These are phyloP conservation scores for Ophiostoma ulmi DNA, from an alignment of 2,329 filamentous ascomycete species.

Conservation along the genomic window DNA sequence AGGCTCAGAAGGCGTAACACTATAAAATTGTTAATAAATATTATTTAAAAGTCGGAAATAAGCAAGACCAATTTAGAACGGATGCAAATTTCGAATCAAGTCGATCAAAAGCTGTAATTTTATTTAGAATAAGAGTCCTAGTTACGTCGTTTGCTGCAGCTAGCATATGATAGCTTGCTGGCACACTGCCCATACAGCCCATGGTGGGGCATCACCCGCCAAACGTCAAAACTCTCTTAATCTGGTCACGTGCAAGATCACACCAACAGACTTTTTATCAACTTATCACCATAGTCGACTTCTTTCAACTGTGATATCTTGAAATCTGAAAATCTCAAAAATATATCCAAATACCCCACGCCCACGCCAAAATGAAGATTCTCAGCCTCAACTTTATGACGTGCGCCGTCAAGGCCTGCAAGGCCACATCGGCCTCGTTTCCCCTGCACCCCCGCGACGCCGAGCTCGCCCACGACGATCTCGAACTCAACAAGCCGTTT, in stretches of 20 bases:
- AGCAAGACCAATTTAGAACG: no score
- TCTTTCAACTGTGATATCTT: neutral
- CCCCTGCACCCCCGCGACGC: slow-evolving; percentile 90
- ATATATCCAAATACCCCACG: neutral
- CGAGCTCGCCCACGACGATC: slow-evolving; percentile 78
- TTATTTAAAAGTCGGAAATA: no score
- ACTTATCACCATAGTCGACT: neutral
- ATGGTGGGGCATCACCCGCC: neutral
- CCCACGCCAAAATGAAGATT: slow-evolving; percentile 68
- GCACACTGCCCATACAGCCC: no score
- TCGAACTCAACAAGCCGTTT: slow-evolving; percentile 75
- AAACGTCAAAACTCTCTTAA: neutral
- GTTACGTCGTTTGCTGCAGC: no score
- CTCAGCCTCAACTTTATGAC: slow-evolving; percentile 94
- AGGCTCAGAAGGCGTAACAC: no score
- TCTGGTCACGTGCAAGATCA: neutral
- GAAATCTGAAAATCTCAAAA: neutral
- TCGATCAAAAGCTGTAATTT: no score
- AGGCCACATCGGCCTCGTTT: slow-evolving; percentile 70
- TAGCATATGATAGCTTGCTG: no score
- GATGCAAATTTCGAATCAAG: no score
- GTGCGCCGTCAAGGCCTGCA: slow-evolving; percentile 94
- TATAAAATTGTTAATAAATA: no score
- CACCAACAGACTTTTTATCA: slow-evolving; percentile 10
- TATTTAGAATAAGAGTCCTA: no score